Evolutionary conservation across 345 rosid species (phyloP).

Genomic region (Erucastrum elatum): DNA sequence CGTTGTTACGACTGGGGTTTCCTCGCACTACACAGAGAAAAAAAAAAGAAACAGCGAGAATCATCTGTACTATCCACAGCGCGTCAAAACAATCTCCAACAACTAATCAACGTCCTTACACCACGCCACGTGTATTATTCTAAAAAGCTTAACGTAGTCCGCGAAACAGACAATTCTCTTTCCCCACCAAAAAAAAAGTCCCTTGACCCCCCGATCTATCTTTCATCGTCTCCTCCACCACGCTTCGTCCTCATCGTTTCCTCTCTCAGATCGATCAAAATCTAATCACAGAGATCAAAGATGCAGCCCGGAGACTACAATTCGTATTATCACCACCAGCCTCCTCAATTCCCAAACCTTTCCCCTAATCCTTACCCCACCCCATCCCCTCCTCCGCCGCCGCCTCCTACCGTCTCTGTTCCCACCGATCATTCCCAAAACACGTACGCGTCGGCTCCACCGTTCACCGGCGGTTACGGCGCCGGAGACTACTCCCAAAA

Average conservation of each 20-base stretch:
- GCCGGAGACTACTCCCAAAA: conserved; percentile 41
- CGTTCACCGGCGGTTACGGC: conserved; percentile 52
- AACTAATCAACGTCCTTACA: neutral
- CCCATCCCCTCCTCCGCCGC: conserved; percentile 12
- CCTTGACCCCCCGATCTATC: conserved; percentile 25
- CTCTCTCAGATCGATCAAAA: neutral
- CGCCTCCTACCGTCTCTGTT: conserved; percentile 37
- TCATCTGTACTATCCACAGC: conserved; percentile 10
- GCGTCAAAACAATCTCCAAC: conserved; percentile 5
- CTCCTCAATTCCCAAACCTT: conserved; percentile 53
- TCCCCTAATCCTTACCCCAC: too few species aligned
- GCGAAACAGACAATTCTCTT: conserved; percentile 5
- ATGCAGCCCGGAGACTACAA: conserved; percentile 85
- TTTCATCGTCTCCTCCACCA: conserved; percentile 11
- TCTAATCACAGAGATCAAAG: conserved; percentile 21
- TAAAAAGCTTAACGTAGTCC: neutral
- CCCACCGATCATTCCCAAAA: conserved; percentile 51
- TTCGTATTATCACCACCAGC: conserved; percentile 58
- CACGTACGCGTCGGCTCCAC: conserved; percentile 86
- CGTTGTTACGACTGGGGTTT: neutral
- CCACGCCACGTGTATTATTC: conserved; percentile 8
- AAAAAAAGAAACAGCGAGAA: neutral
- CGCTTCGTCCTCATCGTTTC: conserved; percentile 10
- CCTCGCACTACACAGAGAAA: neutral
- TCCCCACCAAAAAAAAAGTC: conserved; percentile 19